Percentiles rank a stretch among this genome's conserved stretches.
Evolutionary conservation across 148 eudicot species (phyloP).

Genomic region (Amaranthus palmeri): DNA sequence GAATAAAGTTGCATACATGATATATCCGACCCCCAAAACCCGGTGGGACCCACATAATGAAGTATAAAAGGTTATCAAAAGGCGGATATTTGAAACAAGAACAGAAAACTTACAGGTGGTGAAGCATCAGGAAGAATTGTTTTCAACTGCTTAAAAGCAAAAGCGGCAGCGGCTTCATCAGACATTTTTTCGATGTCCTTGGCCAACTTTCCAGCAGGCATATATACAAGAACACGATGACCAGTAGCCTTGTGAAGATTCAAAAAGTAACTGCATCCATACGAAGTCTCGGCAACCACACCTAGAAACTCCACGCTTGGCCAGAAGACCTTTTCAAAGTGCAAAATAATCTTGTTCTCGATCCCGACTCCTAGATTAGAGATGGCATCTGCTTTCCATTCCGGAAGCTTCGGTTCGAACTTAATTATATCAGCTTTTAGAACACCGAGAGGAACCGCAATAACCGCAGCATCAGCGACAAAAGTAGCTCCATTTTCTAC

Average conservation of each 20-base stretch:
- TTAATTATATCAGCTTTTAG: conserved; percentile 58
- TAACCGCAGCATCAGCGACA: conserved; percentile 84
- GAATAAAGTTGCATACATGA: too few species aligned
- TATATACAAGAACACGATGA: conserved; percentile 87
- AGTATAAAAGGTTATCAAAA: neutral
- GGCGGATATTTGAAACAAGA: neutral
- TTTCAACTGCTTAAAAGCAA: conserved; percentile 75
- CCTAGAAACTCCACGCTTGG: conserved; percentile 98
- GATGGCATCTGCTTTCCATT: conserved; percentile 90
- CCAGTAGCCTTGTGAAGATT: conserved; percentile 99
- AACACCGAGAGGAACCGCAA: conserved; percentile 87
- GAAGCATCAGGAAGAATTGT: conserved; percentile 87
- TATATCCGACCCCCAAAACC: too few species aligned
- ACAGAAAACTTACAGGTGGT: conserved; percentile 45
- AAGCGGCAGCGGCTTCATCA: conserved; percentile 90
- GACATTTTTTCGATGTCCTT: conserved; percentile 90
- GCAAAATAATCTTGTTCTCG: conserved; percentile 88
- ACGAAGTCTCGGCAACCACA: conserved; percentile 90
- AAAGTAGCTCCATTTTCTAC: conserved; percentile 70
- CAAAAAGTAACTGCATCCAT: conserved; percentile 95
- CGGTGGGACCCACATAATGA: too few species aligned
- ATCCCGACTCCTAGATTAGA: conserved; percentile 86
- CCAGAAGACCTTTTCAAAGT: conserved; percentile 93
- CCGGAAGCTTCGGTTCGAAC: conserved; percentile 93
- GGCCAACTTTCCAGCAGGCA: conserved; percentile 97